Evolutionary conservation across 2,329 filamentous ascomycete species (phyloP).

Genomic region (Penicillium sp.): DNA sequence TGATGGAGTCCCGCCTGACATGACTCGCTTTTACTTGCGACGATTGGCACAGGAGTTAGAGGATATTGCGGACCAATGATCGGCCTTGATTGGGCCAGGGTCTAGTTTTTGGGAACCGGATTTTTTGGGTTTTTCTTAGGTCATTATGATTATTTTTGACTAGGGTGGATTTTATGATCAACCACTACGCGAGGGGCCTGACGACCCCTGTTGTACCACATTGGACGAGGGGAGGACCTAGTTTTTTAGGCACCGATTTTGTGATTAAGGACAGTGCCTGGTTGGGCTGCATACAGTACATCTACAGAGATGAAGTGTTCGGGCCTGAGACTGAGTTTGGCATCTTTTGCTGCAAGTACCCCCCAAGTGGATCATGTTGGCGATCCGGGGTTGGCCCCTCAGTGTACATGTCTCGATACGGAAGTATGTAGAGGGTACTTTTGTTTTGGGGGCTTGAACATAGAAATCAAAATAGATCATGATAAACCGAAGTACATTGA

Average conservation of each 20-base stretch:
- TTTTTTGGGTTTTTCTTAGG: neutral
- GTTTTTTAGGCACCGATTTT: slow-evolving; percentile 5
- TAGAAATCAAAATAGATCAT: neutral
- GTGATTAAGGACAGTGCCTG: neutral
- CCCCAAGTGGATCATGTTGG: slow-evolving; percentile 19
- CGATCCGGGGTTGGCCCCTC: slow-evolving; percentile 24
- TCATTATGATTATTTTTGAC: neutral
- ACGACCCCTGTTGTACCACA: slow-evolving; percentile 12
- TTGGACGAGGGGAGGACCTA: neutral
- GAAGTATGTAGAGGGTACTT: neutral
- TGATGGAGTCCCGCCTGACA: slow-evolving; percentile 60
- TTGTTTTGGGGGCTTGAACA: neutral
- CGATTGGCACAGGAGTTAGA: slow-evolving; percentile 69
- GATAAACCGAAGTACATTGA: neutral
- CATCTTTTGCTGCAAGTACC: slow-evolving; percentile 4
- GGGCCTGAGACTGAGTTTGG: neutral
- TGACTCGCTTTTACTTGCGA: slow-evolving; percentile 72
- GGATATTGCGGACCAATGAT: slow-evolving; percentile 28
- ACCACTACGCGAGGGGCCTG: slow-evolving; percentile 10
- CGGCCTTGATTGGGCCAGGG: neutral
- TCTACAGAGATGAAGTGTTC: neutral
- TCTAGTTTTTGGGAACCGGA: neutral
- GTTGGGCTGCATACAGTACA: neutral
- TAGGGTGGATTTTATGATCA: neutral
- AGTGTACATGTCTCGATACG: neutral